Evolutionary conservation across 768 basidiomycete genomes (phyloP).

Genomic region (Trametes sanguinea): DNA sequence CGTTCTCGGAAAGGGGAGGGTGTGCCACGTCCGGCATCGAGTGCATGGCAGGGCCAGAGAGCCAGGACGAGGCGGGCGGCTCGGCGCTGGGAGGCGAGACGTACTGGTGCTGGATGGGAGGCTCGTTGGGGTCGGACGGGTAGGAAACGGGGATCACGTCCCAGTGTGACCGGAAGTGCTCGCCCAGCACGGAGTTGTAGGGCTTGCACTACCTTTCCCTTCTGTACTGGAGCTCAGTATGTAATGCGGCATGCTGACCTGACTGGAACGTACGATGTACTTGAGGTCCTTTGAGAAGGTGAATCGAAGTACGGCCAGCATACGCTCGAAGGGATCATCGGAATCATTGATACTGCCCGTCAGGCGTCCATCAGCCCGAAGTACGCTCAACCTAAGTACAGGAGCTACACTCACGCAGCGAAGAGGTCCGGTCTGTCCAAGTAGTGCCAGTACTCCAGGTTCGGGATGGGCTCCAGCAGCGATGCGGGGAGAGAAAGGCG

Average conservation of each 20-base stretch:
- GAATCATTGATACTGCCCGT: conserved; percentile 82
- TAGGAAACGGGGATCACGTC: conserved; percentile 67
- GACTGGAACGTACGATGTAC: conserved; percentile 64
- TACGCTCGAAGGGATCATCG: conserved; percentile 88
- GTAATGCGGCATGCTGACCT: background rate
- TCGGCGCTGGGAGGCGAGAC: conserved; percentile 32
- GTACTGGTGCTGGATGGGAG: conserved; percentile 49
- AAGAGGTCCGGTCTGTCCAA: conserved; percentile 90
- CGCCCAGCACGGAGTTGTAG: conserved; percentile 84
- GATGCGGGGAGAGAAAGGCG: conserved; percentile 92
- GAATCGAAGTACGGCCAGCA: conserved; percentile 90
- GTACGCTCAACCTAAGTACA: background rate
- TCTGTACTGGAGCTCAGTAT: conserved; percentile 43
- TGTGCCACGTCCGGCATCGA: conserved; percentile 22
- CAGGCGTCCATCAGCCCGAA: background rate
- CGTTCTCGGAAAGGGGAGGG: conserved; percentile 45
- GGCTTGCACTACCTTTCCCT: conserved; percentile 94
- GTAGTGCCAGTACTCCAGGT: conserved; percentile 96
- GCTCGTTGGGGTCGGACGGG: conserved; percentile 46
- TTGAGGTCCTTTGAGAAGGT: conserved; percentile 93
- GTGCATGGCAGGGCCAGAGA: conserved; percentile 26
- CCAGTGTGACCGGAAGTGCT: conserved; percentile 90
- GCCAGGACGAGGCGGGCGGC: conserved; percentile 11
- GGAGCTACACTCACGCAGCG: conserved; percentile 65
- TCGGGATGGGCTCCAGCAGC: conserved; percentile 90